A percentile compares a stretch with the other conserved stretches of the same genome.
These are phyloP conservation scores for Talaromyces marneffei DNA, from an alignment of 2,329 filamentous ascomycete genomes.

Conservation along the genomic window DNA sequence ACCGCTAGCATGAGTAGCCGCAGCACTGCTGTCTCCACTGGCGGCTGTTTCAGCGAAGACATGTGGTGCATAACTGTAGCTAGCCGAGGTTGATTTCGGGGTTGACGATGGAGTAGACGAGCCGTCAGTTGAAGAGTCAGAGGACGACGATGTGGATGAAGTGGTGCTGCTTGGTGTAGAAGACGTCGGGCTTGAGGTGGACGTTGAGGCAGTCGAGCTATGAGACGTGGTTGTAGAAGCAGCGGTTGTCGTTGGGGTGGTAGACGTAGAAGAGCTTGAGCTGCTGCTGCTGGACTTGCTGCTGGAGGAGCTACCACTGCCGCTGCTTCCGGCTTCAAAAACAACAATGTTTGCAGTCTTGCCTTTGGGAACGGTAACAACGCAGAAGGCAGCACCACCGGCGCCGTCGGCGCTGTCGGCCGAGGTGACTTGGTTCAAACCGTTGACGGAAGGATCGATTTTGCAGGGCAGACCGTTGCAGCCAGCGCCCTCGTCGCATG, in stretches of 20 bases:
- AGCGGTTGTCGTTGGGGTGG: conserved; percentile 13
- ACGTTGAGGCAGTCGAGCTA: conserved; percentile 18
- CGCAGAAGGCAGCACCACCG: conserved; percentile 65
- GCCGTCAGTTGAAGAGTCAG: conserved; percentile 8
- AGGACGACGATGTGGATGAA: not conserved
- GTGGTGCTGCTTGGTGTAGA: conserved; percentile 11
- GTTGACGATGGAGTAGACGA: conserved; percentile 5
- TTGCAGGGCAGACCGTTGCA: conserved; percentile 71
- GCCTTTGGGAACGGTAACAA: conserved; percentile 67
- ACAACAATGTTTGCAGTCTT: conserved; percentile 62
- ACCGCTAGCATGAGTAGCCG: not conserved
- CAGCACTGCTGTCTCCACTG: not conserved
- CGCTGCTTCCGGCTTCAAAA: conserved; percentile 41
- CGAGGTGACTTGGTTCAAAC: conserved; percentile 51
- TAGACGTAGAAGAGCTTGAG: conserved; percentile 7
- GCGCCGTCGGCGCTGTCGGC: conserved; percentile 57
- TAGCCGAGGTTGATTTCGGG: conserved; percentile 17
- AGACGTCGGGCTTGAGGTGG: conserved; percentile 17
- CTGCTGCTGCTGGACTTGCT: conserved; percentile 17
- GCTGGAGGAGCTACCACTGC: conserved; percentile 10
- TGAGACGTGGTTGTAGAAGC: conserved; percentile 17
- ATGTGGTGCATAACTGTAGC: conserved; percentile 28
- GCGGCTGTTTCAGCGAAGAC: conserved; percentile 20
- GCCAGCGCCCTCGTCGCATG: conserved; percentile 54
- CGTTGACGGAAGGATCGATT: conserved; percentile 57